Percentiles rank a stretch among this genome's conserved stretches.
Conservation (phyloP, 2,329 filamentous ascomycete genomes). For the Penicillium sp. region DNA sequence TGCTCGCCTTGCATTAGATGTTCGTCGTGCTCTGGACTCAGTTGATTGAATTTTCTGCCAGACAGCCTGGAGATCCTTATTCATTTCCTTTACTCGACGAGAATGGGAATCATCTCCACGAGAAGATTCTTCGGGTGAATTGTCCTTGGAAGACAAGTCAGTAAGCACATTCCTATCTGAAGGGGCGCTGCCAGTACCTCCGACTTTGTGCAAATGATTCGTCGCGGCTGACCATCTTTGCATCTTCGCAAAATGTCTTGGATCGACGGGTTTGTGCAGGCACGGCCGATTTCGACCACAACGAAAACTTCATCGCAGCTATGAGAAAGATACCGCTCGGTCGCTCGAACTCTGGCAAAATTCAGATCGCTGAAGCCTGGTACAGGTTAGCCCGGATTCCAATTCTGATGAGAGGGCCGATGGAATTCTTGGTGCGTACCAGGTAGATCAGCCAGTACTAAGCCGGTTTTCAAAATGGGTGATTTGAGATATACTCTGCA, state of each 20-base stretch:
- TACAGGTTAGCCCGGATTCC: neutral
- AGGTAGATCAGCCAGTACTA: slow-evolving; percentile 9
- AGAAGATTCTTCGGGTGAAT: neutral
- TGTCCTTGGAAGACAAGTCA: neutral
- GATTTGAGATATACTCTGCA: slow-evolving; percentile 1
- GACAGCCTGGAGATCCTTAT: no score
- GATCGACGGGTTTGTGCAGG: neutral
- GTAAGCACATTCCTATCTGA: no score
- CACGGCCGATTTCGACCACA: neutral
- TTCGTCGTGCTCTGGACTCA: no score
- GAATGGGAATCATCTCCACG: neutral
- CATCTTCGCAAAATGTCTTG: slow-evolving; percentile 4
- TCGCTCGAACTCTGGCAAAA: slow-evolving; percentile 9
- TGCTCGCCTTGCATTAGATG: no score
- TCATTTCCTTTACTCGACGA: neutral
- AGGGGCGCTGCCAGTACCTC: slow-evolving; percentile 1
- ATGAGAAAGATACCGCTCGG: slow-evolving; percentile 7
- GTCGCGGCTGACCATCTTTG: neutral
- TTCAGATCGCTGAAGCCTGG: slow-evolving; percentile 10
- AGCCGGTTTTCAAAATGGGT: slow-evolving; percentile 3
- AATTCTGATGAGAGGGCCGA: no score
- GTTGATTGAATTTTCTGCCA: no score
- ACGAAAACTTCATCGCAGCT: slow-evolving; percentile 11
- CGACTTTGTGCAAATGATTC: slow-evolving; percentile 9
- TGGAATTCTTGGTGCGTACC: neutral